Evolutionary conservation across 2,329 filamentous ascomycete species (phyloP).

Genomic region (Fusarium acutatum): DNA sequence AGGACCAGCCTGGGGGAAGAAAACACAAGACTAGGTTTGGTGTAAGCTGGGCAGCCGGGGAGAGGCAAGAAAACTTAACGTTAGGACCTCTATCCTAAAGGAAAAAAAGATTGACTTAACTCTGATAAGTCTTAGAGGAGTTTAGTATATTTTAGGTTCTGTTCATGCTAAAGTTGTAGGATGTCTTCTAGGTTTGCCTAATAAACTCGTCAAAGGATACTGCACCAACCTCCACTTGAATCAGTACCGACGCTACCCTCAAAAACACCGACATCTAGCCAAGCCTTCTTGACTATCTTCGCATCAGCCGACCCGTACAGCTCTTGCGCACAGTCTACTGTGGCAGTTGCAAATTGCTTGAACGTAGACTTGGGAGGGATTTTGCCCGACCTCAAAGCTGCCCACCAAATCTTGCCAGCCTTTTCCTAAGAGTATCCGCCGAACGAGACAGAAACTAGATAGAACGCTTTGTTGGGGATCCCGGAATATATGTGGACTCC

Average conservation of each 20-base stretch:
- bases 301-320: slow-evolving; percentile 53
- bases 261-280: slow-evolving; percentile 57
- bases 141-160: neutral
- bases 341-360: slow-evolving; percentile 59
- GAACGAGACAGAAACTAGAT: slow-evolving; percentile 56
- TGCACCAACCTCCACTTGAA: slow-evolving; percentile 16
- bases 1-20: neutral
- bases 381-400: slow-evolving; percentile 54
- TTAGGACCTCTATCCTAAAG: neutral
- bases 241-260: slow-evolving; percentile 31
- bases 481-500: slow-evolving; percentile 66
- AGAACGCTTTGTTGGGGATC: slow-evolving; percentile 67
- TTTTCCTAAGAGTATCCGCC: slow-evolving; percentile 65
- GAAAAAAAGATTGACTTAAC: neutral
- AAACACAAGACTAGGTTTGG: neutral
- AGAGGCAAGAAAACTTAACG: neutral
- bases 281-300: slow-evolving; percentile 56
- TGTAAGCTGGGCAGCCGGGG: neutral
- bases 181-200: neutral
- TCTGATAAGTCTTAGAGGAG: neutral
- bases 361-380: slow-evolving; percentile 55
- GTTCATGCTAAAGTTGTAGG: neutral
- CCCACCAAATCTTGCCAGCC: slow-evolving; percentile 63
- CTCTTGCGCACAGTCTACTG: slow-evolving; percentile 55
- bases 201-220: slow-evolving; percentile 14